phyloP scores from a whole-genome alignment of 1,284 basidiomycete genomes.

The Sporisorium scitamineum region DNA sequence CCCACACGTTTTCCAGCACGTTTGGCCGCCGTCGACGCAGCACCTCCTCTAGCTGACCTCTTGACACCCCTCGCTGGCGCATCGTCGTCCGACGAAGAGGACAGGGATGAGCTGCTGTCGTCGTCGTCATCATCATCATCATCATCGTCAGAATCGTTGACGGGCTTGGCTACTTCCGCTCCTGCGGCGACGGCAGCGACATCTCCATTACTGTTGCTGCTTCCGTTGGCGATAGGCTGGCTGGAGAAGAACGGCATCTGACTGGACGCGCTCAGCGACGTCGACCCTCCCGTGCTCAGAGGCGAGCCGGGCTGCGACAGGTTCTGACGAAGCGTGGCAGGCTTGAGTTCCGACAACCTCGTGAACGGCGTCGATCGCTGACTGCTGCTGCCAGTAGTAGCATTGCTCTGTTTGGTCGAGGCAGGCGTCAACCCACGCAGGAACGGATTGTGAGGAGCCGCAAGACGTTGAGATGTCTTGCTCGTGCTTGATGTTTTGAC shows the following conservation, averaged over 20 bases:
- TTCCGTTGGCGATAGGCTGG: constrained; percentile 3
- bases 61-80: constrained; percentile 3
- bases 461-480: constrained; percentile 4
- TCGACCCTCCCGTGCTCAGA: constrained; percentile 29
- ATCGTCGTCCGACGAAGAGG: constrained; percentile 23
- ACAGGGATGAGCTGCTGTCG: constrained; percentile 14
- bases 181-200: not conserved
- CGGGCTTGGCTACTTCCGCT: not conserved
- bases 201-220: not conserved
- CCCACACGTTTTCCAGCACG: constrained; percentile 7
- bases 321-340: constrained; percentile 49
- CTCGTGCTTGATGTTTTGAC: constrained; percentile 13
- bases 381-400: not conserved
- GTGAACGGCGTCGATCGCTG: constrained; percentile 43
- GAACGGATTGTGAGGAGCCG: constrained; percentile 21
- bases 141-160: not conserved
- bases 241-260: constrained; percentile 29
- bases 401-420: constrained; percentile 10
- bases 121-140: constrained; percentile 11
- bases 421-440: constrained; percentile 23
- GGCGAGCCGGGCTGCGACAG: constrained; percentile 53
- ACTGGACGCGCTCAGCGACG: constrained; percentile 12
- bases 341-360: constrained; percentile 56
- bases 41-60: not conserved
- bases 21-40: constrained; percentile 10